These are phyloP conservation scores for Mycena pura DNA, from an alignment of 768 basidiomycete species.

Conservation along the genomic window DNA sequence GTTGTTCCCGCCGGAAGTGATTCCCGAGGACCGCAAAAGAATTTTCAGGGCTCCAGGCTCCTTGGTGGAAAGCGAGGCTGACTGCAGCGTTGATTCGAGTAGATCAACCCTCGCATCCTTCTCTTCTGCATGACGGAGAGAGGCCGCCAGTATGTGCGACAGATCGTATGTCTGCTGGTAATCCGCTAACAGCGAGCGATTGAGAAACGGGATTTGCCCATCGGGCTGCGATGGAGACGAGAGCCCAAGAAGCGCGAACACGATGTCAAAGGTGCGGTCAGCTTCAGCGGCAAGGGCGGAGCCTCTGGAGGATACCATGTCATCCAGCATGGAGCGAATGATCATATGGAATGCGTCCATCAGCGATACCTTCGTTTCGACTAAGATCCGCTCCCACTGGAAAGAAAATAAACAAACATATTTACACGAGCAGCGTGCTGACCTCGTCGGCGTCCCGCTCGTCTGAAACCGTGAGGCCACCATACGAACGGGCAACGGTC, in stretches of 20 bases:
- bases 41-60: slow-evolving; percentile 68
- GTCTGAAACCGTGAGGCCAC: slow-evolving; percentile 50
- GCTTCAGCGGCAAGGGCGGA: slow-evolving; percentile 50
- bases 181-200: slow-evolving; percentile 71
- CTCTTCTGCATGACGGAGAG: slow-evolving; percentile 51
- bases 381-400: slow-evolving; percentile 74
- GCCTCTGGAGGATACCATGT: slow-evolving; percentile 52
- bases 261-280: slow-evolving; percentile 61
- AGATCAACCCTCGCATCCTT: slow-evolving; percentile 66
- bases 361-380: slow-evolving; percentile 75
- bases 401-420: neutral
- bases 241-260: slow-evolving; percentile 65
- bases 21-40: slow-evolving; percentile 67
- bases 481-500: slow-evolving; percentile 63
- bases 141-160: slow-evolving; percentile 52
- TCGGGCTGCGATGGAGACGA: slow-evolving; percentile 41
- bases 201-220: slow-evolving; percentile 61
- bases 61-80: slow-evolving; percentile 40
- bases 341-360: slow-evolving; percentile 74
- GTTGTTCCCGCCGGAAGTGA: slow-evolving; percentile 47
- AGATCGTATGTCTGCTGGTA: slow-evolving; percentile 75
- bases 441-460: slow-evolving; percentile 32
- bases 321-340: slow-evolving; percentile 54
- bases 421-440: slow-evolving; percentile 45
- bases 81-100: slow-evolving; percentile 57